Evolutionary conservation across 768 basidiomycete genomes (phyloP).

Genomic region (Kwoniella botswanensis): DNA sequence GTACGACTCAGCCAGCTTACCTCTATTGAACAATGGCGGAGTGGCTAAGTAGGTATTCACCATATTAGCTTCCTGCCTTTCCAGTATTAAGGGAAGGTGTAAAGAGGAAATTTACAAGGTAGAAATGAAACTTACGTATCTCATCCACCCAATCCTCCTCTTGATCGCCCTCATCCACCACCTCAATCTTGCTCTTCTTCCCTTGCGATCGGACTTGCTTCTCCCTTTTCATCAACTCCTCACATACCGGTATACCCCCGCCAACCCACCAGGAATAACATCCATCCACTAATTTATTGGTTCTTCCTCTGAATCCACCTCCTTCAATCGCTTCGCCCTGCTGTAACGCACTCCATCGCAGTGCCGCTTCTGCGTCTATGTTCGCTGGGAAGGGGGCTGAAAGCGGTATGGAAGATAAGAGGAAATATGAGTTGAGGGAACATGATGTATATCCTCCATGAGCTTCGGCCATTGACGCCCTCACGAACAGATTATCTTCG

Average conservation of each 20-base stretch:
- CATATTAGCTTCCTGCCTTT: background rate
- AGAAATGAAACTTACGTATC: conserved; percentile 64
- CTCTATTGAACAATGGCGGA: conserved; percentile 49
- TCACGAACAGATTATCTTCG: conserved; percentile 7
- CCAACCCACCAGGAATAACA: conserved; percentile 99
- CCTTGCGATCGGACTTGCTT: conserved; percentile 16
- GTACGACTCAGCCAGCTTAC: conserved; percentile 29
- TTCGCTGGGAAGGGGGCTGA: conserved; percentile 53
- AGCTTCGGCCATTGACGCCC: conserved; percentile 76
- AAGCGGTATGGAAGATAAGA: conserved; percentile 64
- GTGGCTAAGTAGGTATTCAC: conserved; percentile 21
- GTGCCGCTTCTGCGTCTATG: conserved; percentile 68
- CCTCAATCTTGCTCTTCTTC: conserved; percentile 21
- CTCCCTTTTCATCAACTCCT: conserved; percentile 59
- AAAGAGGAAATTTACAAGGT: too few species aligned
- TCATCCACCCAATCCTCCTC: conserved; percentile 72
- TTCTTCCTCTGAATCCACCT: conserved; percentile 89
- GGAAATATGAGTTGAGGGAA: conserved; percentile 79
- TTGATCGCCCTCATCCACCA: conserved; percentile 55
- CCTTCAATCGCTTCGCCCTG: conserved; percentile 82
- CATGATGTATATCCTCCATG: conserved; percentile 99
- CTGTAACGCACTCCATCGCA: conserved; percentile 84
- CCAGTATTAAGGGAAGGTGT: too few species aligned
- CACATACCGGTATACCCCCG: conserved; percentile 78
- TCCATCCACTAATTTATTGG: conserved; percentile 98